Base-by-base conservation (phyloP, 2,329 filamentous ascomycete species). In the Claviceps purpurea region DNA sequence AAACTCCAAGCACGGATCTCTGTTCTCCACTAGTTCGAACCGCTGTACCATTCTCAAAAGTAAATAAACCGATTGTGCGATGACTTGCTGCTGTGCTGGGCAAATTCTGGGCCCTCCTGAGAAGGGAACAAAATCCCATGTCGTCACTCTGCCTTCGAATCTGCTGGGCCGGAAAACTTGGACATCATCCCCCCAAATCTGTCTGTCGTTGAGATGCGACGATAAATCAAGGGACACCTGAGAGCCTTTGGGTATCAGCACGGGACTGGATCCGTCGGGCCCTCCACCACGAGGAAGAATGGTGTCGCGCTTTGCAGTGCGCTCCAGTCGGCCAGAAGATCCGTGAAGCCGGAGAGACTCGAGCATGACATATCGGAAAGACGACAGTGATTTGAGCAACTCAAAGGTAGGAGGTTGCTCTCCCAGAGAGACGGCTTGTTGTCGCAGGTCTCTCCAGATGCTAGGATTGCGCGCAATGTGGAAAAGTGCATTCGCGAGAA, bases 31-130 rank as follows among this genome's bases (percentile, higher is more conserved):
- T 22, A 8, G 18, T 22, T 51, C 52, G 20, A 51, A 52, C n/a
- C 34, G 44, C 42, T 43, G 30, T 16, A 30, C 50, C 44, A 54
- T 20, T 38, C 52, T 52, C n/a, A 50, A 47, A 20, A 54, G 43
- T 20, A 54, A 20, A 47, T 52, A 52, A 5, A 54, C 46, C 10
- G 49, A 51, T 38, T 54, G 52, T 2, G 50, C 47, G 6, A 51
- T 51, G 30, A 51, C 45, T 20, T 54, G 52, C 22, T 54, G 52
- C n/a, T 51, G 49, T 38, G 52, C 52, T 5, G 52, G 52, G 13
- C 52, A 54, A 22, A 54, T 51, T 30, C 52, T 51, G 14, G 52
- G 52, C 14, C 52, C 52, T 16, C 52, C 52, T 4, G 52, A 54
- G 38, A 54, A 54, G 7, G 52, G 49, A 3, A 54, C 49, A 14